These are phyloP conservation scores for Pichia ethanolica DNA, from an alignment of 805 yeast species.

Conservation along the genomic window DNA sequence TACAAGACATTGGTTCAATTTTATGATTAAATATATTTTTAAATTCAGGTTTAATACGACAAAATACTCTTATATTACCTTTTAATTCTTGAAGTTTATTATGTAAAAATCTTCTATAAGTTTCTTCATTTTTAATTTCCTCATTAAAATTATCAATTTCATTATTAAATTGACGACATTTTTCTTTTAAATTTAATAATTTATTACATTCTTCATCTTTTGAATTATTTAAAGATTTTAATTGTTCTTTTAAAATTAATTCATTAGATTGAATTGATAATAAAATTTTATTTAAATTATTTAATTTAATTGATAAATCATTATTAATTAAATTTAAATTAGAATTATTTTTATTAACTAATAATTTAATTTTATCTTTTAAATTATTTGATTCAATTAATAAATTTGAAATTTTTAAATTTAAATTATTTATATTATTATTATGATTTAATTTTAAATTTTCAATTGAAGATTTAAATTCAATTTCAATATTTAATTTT, in stretches of 20 bases:
- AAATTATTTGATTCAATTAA: not conserved
- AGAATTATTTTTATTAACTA: too few relatives aligned
- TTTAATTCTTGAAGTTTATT: conserved; percentile 75
- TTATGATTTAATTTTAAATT: not conserved
- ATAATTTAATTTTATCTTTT: not conserved
- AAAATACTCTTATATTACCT: conserved; percentile 88
- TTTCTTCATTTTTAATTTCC: conserved; percentile 24
- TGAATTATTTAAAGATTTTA: conserved; percentile 5
- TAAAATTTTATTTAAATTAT: conserved; percentile 2
- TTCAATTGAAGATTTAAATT: not conserved
- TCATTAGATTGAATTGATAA: not conserved
- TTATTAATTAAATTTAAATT: too few relatives aligned
- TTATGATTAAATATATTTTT: conserved; percentile 10
- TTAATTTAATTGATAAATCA: conserved; percentile 4
- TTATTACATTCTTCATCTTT: conserved; percentile 8
- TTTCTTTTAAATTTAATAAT: conserved; percentile 2
- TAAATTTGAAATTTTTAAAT: not conserved
- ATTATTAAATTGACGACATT: conserved; percentile 19
- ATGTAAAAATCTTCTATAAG: conserved; percentile 53
- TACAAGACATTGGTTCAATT: conserved; percentile 12
- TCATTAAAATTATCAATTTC: conserved; percentile 22
- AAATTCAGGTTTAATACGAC: conserved; percentile 66
- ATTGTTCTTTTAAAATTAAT: not conserved
- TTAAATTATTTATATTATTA: too few relatives aligned
- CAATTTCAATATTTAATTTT: not conserved